Evolutionary conservation across 2,329 filamentous ascomycete genomes (phyloP).

Genomic region (Ceratocystis ficicola): DNA sequence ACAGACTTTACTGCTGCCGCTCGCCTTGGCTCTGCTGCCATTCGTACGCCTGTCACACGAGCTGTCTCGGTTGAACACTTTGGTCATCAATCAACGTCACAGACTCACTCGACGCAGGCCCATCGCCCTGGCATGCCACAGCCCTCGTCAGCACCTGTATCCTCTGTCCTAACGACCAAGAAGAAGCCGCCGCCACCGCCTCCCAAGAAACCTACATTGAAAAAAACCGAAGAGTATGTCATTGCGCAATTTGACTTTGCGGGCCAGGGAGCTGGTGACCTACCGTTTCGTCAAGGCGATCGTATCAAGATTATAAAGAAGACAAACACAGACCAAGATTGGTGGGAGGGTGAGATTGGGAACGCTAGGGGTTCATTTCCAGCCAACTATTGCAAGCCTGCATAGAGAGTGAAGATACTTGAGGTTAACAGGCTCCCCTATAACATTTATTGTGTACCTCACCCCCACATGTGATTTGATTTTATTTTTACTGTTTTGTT

Average conservation of each 20-base stretch:
- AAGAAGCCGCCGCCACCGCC: constrained; percentile 21
- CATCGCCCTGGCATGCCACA: constrained; percentile 11
- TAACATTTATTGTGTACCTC: not conserved
- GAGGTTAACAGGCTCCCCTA: not conserved
- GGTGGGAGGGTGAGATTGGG: constrained; percentile 71
- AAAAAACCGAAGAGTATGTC: constrained; percentile 45
- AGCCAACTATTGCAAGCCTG: constrained; percentile 61
- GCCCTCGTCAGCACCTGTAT: constrained; percentile 1
- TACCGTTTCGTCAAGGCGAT: constrained; percentile 66
- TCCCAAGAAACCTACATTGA: constrained; percentile 62
- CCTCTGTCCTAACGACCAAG: constrained; percentile 13
- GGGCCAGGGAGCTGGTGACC: constrained; percentile 56
- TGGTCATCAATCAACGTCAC: constrained; percentile 19
- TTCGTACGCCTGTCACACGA: constrained; percentile 14
- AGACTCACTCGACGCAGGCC: constrained; percentile 8
- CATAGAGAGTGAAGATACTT: constrained; percentile 23
- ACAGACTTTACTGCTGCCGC: constrained; percentile 22
- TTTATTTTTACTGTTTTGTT: not conserved
- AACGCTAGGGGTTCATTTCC: constrained; percentile 63
- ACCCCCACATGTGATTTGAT: not conserved
- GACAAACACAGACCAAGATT: constrained; percentile 69
- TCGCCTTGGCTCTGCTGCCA: constrained; percentile 6
- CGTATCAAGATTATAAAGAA: constrained; percentile 65
- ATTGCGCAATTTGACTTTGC: constrained; percentile 65
- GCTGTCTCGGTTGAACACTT: constrained; percentile 18